A percentile compares a stretch with the other conserved stretches of the same genome.
phyloP scores from a whole-genome alignment of 2,329 filamentous ascomycete species.

The Paraconiothyrium brasiliense region DNA sequence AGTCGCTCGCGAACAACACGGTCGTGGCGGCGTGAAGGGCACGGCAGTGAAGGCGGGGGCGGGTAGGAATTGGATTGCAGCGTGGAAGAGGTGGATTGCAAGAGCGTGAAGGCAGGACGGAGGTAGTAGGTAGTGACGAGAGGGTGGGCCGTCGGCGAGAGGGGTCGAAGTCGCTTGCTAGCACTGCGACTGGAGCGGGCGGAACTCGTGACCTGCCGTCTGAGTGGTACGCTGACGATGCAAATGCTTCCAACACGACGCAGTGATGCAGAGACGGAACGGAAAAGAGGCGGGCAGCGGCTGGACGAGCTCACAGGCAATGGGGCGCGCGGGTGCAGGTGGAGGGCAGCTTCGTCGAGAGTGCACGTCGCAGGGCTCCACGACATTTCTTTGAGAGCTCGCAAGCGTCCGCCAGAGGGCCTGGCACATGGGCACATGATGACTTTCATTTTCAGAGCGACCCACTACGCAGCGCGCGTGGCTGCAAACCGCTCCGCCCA shows the following conservation, averaged over 20 bases:
- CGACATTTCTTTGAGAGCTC: constrained; percentile 11
- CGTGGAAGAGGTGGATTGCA: background rate
- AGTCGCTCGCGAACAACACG: constrained; percentile 19
- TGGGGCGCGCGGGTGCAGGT: background rate
- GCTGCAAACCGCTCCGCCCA: constrained; percentile 9
- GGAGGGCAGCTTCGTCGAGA: constrained; percentile 1
- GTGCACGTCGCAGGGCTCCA: background rate
- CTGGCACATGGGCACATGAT: constrained; percentile 14
- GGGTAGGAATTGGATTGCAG: constrained; percentile 11
- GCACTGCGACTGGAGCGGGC: constrained; percentile 2
- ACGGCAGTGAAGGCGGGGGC: constrained; percentile 10
- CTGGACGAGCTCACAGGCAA: background rate
- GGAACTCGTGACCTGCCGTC: constrained; percentile 1
- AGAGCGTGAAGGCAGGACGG: constrained; percentile 8
- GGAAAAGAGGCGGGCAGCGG: background rate
- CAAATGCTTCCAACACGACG: background rate
- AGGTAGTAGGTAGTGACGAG: constrained; percentile 1
- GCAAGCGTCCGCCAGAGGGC: background rate
- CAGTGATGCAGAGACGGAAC: background rate
- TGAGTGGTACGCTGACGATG: constrained; percentile 9
- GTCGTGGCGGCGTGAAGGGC: constrained; percentile 14
- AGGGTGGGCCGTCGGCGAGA: background rate
- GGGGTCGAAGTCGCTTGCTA: constrained; percentile 2
- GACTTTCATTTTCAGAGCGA: constrained; percentile 9
- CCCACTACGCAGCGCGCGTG: constrained; percentile 11